Evolutionary conservation across 2,329 filamentous ascomycete species (phyloP).

Genomic region (Chaetomiaceae sp.): DNA sequence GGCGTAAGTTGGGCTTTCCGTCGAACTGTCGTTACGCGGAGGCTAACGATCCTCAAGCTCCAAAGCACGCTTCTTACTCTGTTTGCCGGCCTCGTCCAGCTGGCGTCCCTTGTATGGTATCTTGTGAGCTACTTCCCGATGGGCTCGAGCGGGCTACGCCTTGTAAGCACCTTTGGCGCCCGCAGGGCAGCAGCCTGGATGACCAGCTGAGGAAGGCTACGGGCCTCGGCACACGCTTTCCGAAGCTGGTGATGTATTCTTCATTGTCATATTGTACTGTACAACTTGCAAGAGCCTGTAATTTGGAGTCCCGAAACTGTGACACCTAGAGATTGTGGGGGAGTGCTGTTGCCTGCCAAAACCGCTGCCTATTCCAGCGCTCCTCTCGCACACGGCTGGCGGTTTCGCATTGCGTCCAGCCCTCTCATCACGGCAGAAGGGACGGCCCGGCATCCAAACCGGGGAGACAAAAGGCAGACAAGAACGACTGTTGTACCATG

Average conservation of each 20-base stretch:
- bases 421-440: conserved; percentile 4
- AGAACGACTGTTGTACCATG: no score
- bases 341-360: neutral
- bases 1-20: conserved; percentile 62
- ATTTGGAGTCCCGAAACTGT: neutral
- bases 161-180: conserved; percentile 82
- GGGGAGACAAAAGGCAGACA: no score
- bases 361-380: neutral
- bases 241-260: neutral
- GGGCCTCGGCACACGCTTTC: neutral
- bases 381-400: neutral
- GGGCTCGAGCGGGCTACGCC: conserved; percentile 81
- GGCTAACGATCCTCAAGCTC: conserved; percentile 52
- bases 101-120: conserved; percentile 85
- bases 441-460: neutral
- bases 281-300: neutral
- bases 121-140: conserved; percentile 97
- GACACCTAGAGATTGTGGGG: neutral
- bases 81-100: conserved; percentile 75
- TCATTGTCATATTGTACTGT: neutral
- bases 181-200: conserved; percentile 85
- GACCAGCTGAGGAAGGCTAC: conserved; percentile 52
- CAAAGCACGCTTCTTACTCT: conserved; percentile 81
- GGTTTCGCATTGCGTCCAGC: neutral
- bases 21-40: neutral